These are phyloP conservation scores for Skeletonema marinoi DNA, from an alignment of 108 stramenopile genomes.

Conservation along the genomic window DNA sequence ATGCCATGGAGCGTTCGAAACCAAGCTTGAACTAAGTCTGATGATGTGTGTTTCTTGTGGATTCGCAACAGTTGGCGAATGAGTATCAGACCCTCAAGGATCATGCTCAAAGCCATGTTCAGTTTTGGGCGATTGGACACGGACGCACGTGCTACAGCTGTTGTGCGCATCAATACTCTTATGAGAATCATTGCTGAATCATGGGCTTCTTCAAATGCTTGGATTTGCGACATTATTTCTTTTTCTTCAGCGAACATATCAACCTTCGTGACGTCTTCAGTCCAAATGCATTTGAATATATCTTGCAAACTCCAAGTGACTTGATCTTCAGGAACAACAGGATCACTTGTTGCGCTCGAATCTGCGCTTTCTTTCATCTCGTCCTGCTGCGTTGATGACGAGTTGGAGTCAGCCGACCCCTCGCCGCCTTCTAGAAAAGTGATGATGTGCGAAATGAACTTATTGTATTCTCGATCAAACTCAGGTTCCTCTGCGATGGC, in stretches of 20 bases:
- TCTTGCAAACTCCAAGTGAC: slow-evolving; percentile 5
- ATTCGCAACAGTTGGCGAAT: slow-evolving; percentile 68
- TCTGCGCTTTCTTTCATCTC: neutral
- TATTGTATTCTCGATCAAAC: slow-evolving; percentile 79
- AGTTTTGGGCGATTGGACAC: slow-evolving; percentile 71
- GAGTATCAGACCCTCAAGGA: slow-evolving; percentile 75
- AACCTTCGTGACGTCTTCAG: slow-evolving; percentile 4
- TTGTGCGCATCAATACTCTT: slow-evolving; percentile 58
- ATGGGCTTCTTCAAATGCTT: slow-evolving; percentile 43
- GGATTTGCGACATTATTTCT: slow-evolving; percentile 13
- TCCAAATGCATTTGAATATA: slow-evolving; percentile 33
- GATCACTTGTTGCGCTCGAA: neutral
- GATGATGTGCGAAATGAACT: slow-evolving; percentile 68
- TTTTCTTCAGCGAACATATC: slow-evolving; percentile 3
- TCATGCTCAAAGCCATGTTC: slow-evolving; percentile 66
- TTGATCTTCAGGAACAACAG: neutral
- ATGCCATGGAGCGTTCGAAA: slow-evolving; percentile 67
- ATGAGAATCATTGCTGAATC: slow-evolving; percentile 38
- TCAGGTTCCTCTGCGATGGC: slow-evolving; percentile 82
- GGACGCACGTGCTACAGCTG: slow-evolving; percentile 65
- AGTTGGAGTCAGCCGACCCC: neutral
- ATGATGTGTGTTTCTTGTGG: slow-evolving; percentile 68
- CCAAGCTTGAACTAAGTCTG: slow-evolving; percentile 67
- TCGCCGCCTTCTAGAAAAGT: slow-evolving; percentile 69
- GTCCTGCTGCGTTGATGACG: neutral